Evolutionary conservation across 805 yeast species (phyloP).

Genomic region (Brettanomyces sp.): DNA sequence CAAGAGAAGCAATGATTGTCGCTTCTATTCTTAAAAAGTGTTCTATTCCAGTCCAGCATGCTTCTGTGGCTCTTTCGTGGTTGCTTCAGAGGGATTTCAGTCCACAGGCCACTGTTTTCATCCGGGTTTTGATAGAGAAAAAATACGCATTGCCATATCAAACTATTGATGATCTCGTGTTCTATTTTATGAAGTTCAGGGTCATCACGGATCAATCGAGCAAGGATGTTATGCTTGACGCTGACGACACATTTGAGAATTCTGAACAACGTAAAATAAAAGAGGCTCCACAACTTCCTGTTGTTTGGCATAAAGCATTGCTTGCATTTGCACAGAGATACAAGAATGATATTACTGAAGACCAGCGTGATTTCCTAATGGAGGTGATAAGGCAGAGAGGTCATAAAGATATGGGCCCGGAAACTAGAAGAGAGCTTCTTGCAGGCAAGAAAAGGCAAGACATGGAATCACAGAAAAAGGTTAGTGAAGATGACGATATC

Average conservation of each 20-base stretch:
- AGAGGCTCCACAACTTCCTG: constrained; percentile 61
- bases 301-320: constrained; percentile 96
- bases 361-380: constrained; percentile 87
- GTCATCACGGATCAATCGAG: constrained; percentile 34
- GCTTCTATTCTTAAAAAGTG: constrained; percentile 85
- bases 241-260: constrained; percentile 15
- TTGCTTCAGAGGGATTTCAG: constrained; percentile 72
- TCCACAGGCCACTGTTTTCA: constrained; percentile 86
- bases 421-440: constrained; percentile 82
- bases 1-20: constrained; percentile 90
- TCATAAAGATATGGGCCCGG: constrained; percentile 86
- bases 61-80: constrained; percentile 89
- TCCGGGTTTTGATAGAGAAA: constrained; percentile 82
- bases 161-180: constrained; percentile 88
- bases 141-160: constrained; percentile 96
- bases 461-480: constrained; percentile 7
- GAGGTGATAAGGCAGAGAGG: constrained; percentile 87
- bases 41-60: constrained; percentile 90
- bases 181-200: constrained; percentile 88
- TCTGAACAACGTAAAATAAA: constrained; percentile 23
- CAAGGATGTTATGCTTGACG: constrained; percentile 29
- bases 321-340: constrained; percentile 91
- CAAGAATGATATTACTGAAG: constrained; percentile 97
- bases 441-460: constrained; percentile 66
- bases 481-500: constrained; percentile 20